Base-by-base conservation (phyloP, 495 filamentous ascomycete species). In the Penicillium roqueforti region DNA sequence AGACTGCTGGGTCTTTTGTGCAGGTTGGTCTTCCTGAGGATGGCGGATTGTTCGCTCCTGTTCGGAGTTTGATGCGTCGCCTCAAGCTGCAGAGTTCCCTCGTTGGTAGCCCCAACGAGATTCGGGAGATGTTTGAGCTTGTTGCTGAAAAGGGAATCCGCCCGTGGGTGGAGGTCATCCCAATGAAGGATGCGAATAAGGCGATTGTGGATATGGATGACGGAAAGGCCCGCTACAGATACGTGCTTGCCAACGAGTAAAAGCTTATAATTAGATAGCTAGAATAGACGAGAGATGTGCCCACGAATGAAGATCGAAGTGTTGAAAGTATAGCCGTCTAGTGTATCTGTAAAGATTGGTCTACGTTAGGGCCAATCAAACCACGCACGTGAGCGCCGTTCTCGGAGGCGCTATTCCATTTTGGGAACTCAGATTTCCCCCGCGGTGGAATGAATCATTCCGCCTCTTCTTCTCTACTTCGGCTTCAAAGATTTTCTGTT, bases 101-200 rank as follows among this genome's bases (percentile, higher is more conserved):
- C 29, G 88, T 92, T 48, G 90, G 89, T 3, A 75, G 80, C 22
- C 89, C 89, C 1, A 57, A 59, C 20, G 86, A 93, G 66, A 92
- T 93, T 59, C 72, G 81, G 40, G 86, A 91, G 66, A 95, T 97
- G 90, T 67, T 96, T 60, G 60, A 86, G 44, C 76, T 96, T 52
- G 89, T 86, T 11, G 87, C 72, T 0, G 79, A 87, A 51, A 86
- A 91, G 72, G 77, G 77, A 0, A 70, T 95, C 49, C 80, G 85
- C 64, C 77, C 87, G 0, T 92, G 87, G 87, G 73, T 93, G 13
- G 66, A 89, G 66, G 75, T 80, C 68, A 73, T 85, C 46, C 80
- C 84, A 6, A 78, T 96, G 82, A 86, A 81, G 71, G 82, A 91
- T 10, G 87, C 85, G 22, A 92, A 91, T 73, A 66, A 82, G 68